Evolutionary conservation across 441 rosid genomes (phyloP), one percentile per base, ranked within the genome.

Genomic region (Metrosideros polymorpha): DNA sequence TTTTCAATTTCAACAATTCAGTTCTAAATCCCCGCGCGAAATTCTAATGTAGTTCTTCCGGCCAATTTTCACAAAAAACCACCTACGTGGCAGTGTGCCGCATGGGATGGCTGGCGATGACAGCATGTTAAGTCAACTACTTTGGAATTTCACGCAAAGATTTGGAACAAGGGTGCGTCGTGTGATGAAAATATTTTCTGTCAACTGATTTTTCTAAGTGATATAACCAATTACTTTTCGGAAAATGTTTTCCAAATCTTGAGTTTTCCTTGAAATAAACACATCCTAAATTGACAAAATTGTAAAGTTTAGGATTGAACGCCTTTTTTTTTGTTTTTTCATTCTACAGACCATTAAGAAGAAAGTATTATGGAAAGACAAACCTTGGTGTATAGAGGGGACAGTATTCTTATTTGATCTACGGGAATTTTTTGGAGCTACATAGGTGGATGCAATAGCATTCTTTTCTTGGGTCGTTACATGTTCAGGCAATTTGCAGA

Each of bases 1-100:
- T 71, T 71, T 1, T 0, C n/a, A 22, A 39, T 39, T 71, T 12
- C 39, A 3, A 0, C 12, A 39, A 39, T 71, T 12, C 22, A 22
- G 6, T 24, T 15, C 2, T 35, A 35, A 35, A 35, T 0, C 0
- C 22, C 19, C 22, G 1, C 4, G 7, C 1, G 6, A 19, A 71
- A 22, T 71, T 71, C 1, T 1, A 19, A 71, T 32, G 4, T 3
- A 22, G 0, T 22, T 15, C 6, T 19, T 35, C 1, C 6, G 22
- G 24, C 10, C 2, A 66, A 71, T 39, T 9, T 6, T 71, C 1
- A 66, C 25, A 0, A 1, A 6, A 35, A 66, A 71, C 22, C 17
- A 0, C 2, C 6, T 0, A 66, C 4, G 1, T 0, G 1, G 12
- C 7, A 2, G 9, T 5, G 1, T 27, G 15, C 5, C 29, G 5